phyloP scores from a whole-genome alignment of 2,329 filamentous ascomycete species.

The Beauveria rudraprayagi region DNA sequence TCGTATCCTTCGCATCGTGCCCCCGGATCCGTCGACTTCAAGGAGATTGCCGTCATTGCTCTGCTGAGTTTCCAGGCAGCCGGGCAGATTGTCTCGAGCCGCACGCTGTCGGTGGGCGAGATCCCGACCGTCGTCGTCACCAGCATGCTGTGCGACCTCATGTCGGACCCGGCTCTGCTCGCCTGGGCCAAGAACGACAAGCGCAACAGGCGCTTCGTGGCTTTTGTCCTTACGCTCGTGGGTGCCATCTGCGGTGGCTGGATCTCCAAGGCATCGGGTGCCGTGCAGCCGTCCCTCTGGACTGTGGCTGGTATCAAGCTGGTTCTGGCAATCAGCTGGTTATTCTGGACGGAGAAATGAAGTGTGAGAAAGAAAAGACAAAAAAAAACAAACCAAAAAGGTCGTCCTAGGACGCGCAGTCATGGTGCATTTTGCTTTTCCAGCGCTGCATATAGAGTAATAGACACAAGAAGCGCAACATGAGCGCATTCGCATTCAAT shows the following conservation, averaged over 20 bases:
- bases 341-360: constrained; percentile 22
- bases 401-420: neutral
- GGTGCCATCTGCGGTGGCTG: constrained; percentile 42
- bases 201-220: constrained; percentile 38
- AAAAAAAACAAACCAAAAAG: too few species aligned
- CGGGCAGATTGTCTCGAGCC: constrained; percentile 43
- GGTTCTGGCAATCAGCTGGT: constrained; percentile 28
- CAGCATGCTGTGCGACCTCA: constrained; percentile 45
- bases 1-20: constrained; percentile 9
- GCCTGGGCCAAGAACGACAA: constrained; percentile 36
- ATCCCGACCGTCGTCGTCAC: constrained; percentile 48
- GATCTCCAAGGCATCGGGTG: constrained; percentile 34
- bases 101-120: constrained; percentile 43
- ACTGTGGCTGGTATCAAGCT: constrained; percentile 37
- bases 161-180: constrained; percentile 42
- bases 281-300: constrained; percentile 36
- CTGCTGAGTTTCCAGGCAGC: constrained; percentile 46
- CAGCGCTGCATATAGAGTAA: constrained; percentile 12
- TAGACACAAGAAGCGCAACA: constrained; percentile 3
- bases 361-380: too few species aligned
- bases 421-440: neutral
- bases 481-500: neutral
- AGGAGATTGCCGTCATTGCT: constrained; percentile 33
- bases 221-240: constrained; percentile 36
- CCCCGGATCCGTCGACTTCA: constrained; percentile 16